Evolutionary conservation across 345 rosid genomes (phyloP).

Genomic region (Corchorus olitorius): DNA sequence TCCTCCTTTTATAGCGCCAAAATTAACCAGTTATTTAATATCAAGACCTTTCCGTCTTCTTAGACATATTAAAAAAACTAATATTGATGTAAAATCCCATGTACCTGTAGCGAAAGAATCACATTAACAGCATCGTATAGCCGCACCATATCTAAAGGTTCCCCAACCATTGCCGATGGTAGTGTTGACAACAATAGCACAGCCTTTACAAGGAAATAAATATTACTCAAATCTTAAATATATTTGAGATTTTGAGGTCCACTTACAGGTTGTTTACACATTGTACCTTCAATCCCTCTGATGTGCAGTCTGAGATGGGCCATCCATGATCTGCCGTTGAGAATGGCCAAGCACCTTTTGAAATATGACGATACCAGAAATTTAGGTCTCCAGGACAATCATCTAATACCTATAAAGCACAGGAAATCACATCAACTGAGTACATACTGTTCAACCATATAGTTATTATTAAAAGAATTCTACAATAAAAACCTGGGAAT

Average conservation of each 20-base stretch:
- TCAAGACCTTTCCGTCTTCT: no score
- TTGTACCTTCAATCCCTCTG: constrained; percentile 88
- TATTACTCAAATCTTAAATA: constrained; percentile 13
- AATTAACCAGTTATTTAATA: background rate
- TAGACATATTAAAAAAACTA: no score
- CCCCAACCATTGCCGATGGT: constrained; percentile 77
- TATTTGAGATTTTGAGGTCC: background rate
- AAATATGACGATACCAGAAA: constrained; percentile 92
- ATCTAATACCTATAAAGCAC: constrained; percentile 59
- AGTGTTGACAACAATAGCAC: constrained; percentile 68
- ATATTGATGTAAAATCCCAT: background rate
- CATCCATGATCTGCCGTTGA: constrained; percentile 98
- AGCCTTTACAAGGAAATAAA: constrained; percentile 46
- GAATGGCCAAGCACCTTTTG: constrained; percentile 99
- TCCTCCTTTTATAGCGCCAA: background rate
- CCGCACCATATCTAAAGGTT: constrained; percentile 57
- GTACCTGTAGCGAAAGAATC: constrained; percentile 86
- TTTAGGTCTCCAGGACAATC: constrained; percentile 85
- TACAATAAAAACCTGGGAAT: constrained; percentile 63
- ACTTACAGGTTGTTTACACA: constrained; percentile 3
- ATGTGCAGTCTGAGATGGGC: constrained; percentile 96
- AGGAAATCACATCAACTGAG: constrained; percentile 5
- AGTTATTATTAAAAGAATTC: constrained; percentile 11
- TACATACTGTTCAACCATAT: background rate
- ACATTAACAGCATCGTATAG: constrained; percentile 88